Percentiles rank a stretch among this genome's conserved stretches.
Evolutionary conservation across 441 rosid genomes (phyloP).

Genomic region (Croton setiger): DNA sequence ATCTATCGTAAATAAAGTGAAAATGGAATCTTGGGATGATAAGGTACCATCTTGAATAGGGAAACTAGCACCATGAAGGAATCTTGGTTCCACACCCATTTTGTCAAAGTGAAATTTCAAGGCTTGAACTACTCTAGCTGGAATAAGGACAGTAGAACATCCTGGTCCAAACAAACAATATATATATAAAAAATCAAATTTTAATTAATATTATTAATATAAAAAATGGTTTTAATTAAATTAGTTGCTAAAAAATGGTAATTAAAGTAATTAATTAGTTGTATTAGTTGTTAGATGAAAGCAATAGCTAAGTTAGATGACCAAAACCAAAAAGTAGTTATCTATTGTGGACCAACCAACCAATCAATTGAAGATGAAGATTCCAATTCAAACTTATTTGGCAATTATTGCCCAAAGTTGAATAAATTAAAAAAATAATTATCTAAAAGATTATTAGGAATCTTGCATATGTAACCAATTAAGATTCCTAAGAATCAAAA

Average conservation of each 20-base stretch:
- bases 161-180: conserved; percentile 33
- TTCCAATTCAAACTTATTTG: conserved; percentile 24
- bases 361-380: conserved; percentile 31
- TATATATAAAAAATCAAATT: no score
- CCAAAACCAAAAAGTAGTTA: conserved; percentile 8
- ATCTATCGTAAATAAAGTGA: not conserved
- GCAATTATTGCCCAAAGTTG: conserved; percentile 16
- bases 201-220: no score
- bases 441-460: no score
- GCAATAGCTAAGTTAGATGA: conserved; percentile 6
- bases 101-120: conserved; percentile 67
- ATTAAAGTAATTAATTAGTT: not conserved
- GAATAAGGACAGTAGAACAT: conserved; percentile 67
- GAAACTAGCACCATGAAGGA: conserved; percentile 30
- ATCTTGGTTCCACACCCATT: conserved; percentile 49
- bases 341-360: conserved; percentile 10
- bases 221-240: not conserved
- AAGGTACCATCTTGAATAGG: conserved; percentile 44
- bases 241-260: not conserved
- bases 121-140: conserved; percentile 76
- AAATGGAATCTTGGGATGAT: not conserved
- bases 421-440: conserved; percentile 15
- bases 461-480: conserved; percentile 31
- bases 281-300: not conserved
- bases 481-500: conserved; percentile 29